Evolutionary conservation across 371 early-diverging fungal species (phyloP).

Genomic region (Haplosporangium sp.): DNA sequence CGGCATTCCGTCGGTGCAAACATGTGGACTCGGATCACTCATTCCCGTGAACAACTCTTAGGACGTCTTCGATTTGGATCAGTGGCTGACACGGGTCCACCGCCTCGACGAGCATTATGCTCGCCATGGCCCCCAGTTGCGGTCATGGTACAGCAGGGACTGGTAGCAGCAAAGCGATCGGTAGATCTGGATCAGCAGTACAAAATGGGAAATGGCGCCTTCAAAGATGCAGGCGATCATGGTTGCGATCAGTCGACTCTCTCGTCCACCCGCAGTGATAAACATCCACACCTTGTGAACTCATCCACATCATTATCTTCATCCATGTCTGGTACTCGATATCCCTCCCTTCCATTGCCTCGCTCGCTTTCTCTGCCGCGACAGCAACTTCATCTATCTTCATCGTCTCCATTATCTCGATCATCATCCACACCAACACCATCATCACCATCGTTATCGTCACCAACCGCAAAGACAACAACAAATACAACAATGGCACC

Average conservation of each 20-base stretch:
- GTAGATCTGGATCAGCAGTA: background rate
- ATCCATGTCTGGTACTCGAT: no score
- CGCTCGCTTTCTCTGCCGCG: no score
- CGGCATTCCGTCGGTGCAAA: slow-evolving; percentile 7
- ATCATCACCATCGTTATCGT: background rate
- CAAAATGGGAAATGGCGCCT: background rate
- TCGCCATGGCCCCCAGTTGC: slow-evolving; percentile 6
- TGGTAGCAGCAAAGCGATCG: slow-evolving; percentile 2
- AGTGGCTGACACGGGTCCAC: background rate
- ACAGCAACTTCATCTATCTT: background rate
- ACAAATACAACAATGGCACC: background rate
- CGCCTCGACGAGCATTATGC: background rate
- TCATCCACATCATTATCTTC: no score
- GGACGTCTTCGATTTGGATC: slow-evolving; percentile 13
- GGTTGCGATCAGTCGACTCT: background rate
- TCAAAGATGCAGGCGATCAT: background rate
- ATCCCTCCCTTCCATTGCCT: background rate
- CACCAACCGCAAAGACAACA: background rate
- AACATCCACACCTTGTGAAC: no score
- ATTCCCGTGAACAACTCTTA: slow-evolving; percentile 2
- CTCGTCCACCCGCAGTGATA: background rate
- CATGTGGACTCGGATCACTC: slow-evolving; percentile 1
- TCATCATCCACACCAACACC: no score
- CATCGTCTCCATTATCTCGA: background rate
- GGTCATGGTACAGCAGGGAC: slow-evolving; percentile 13